Conservation (phyloP, 2,329 filamentous ascomycete species). For the Diplodia seriata region DNA sequence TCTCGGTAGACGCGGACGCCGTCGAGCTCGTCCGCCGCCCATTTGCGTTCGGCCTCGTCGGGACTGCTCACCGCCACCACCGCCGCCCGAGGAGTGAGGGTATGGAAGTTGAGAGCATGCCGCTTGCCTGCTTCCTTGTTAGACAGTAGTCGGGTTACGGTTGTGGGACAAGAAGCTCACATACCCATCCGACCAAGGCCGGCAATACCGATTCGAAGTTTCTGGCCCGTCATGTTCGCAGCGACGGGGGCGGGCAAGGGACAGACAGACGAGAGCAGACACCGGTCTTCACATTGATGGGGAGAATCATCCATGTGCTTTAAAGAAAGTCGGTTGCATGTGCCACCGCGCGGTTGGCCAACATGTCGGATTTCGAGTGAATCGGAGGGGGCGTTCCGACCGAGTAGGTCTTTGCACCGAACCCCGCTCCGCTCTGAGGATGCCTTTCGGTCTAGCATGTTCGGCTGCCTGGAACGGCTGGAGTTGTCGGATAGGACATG, state of each 20-base stretch:
- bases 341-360: too few relatives aligned
- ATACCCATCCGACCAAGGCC: conserved; percentile 59
- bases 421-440: background rate
- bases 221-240: conserved; percentile 12
- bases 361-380: background rate
- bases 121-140: conserved; percentile 47
- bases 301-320: background rate
- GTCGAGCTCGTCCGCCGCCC: conserved; percentile 54
- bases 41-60: conserved; percentile 54
- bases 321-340: background rate
- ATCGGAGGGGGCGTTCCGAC: background rate
- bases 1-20: conserved; percentile 54
- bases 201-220: conserved; percentile 53
- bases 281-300: background rate
- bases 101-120: conserved; percentile 58
- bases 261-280: background rate
- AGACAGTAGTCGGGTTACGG: background rate
- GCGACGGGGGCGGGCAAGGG: background rate
- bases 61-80: conserved; percentile 59
- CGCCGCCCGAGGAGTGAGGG: conserved; percentile 55
- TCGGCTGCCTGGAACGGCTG: too few relatives aligned
- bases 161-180: background rate
- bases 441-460: background rate
- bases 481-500: background rate
- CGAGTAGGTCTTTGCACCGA: background rate